phyloP scores from a whole-genome alignment of 495 filamentous ascomycete genomes.

The Apiosordaria backusii region DNA sequence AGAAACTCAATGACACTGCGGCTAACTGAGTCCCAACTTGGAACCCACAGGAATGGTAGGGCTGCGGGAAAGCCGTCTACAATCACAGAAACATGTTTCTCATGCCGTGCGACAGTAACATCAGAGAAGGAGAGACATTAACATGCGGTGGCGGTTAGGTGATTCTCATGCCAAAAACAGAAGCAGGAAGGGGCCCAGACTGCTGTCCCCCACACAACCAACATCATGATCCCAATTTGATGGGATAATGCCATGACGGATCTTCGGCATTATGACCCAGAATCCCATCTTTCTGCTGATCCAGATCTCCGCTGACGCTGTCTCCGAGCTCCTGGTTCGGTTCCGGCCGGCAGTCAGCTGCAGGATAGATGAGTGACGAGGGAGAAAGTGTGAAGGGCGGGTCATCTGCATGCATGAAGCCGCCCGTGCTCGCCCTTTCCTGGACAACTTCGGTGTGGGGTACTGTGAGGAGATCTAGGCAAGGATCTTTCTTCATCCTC shows the following conservation, averaged over 20 bases:
- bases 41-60: too few relatives aligned
- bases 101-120: neutral
- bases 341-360: neutral
- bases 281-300: neutral
- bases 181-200: neutral
- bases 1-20: too few relatives aligned
- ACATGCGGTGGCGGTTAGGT: neutral
- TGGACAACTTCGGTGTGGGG: neutral
- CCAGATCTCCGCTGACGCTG: neutral
- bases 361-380: neutral
- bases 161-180: neutral
- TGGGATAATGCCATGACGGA: neutral
- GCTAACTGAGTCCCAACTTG: too few relatives aligned
- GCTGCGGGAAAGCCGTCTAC: neutral
- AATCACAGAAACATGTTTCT: neutral
- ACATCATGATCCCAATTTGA: neutral
- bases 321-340: neutral
- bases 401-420: neutral
- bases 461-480: neutral
- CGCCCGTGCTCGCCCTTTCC: too few relatives aligned
- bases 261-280: neutral
- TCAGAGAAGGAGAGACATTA: neutral
- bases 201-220: neutral
- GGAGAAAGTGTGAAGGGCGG: neutral
- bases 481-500: too few relatives aligned